These are phyloP conservation scores for Cordyceps pruinosa DNA, from an alignment of 2,329 filamentous ascomycete genomes.

Conservation along the genomic window DNA sequence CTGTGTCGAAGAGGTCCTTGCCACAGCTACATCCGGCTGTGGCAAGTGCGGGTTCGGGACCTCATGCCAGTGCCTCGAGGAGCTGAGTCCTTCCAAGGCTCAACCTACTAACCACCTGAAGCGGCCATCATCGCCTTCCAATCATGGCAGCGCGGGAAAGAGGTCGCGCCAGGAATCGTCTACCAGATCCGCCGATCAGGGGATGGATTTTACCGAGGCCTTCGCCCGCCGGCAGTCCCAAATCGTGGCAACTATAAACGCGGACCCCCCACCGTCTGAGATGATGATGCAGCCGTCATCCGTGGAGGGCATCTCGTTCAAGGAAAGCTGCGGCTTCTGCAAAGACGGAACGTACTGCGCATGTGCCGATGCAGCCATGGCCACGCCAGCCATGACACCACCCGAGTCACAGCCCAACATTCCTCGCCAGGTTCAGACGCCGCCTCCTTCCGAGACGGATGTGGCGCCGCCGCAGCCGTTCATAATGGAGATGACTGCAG, in stretches of 20 bases:
- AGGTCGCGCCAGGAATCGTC: constrained; percentile 38
- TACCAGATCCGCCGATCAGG: constrained; percentile 43
- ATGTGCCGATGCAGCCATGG: constrained; percentile 57
- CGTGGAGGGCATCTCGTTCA: constrained; percentile 35
- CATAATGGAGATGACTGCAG: constrained; percentile 53
- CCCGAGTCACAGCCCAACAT: constrained; percentile 35
- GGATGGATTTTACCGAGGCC: constrained; percentile 67
- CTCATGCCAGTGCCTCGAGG: constrained; percentile 58
- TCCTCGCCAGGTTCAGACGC: constrained; percentile 46
- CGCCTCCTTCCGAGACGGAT: constrained; percentile 55
- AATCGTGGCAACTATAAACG: constrained; percentile 20
- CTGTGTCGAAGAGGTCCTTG: constrained; percentile 52
- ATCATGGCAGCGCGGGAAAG: constrained; percentile 43
- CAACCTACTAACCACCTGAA: constrained; percentile 33
- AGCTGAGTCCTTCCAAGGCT: constrained; percentile 40
- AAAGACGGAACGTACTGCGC: constrained; percentile 75
- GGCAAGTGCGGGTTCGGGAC: constrained; percentile 57
- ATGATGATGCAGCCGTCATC: constrained; percentile 31
- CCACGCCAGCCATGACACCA: constrained; percentile 32
- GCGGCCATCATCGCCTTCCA: constrained; percentile 41
- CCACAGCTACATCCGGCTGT: constrained; percentile 51
- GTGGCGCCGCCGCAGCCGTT: constrained; percentile 40
- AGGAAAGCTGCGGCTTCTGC: constrained; percentile 76
- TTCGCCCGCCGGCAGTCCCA: constrained; percentile 42
- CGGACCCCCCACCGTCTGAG: constrained; percentile 23